Conservation (phyloP, 345 rosid genomes). For the Camelina sativa region DNA sequence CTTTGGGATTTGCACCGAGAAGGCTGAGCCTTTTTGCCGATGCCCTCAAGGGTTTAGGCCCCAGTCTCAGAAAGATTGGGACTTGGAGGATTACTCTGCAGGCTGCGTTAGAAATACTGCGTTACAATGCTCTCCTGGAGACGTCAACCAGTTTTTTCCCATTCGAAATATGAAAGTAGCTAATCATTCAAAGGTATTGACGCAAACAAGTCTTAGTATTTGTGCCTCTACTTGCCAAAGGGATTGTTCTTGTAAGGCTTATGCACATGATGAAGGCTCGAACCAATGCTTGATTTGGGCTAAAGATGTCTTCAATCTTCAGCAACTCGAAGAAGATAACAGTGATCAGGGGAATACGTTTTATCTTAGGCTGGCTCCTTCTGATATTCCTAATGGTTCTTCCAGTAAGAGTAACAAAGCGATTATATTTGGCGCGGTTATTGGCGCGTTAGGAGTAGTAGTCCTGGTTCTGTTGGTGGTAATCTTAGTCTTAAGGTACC, state of each 20-base stretch:
- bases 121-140: slow-evolving; percentile 53
- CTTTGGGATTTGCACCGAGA: slow-evolving; percentile 60
- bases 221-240: slow-evolving; percentile 56
- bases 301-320: slow-evolving; percentile 52
- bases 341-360: slow-evolving; percentile 46
- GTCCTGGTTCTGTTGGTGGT: slow-evolving; percentile 41
- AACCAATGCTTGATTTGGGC: slow-evolving; percentile 60
- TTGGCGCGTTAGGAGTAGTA: slow-evolving; percentile 45
- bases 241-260: slow-evolving; percentile 73
- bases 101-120: slow-evolving; percentile 61
- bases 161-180: slow-evolving; percentile 40
- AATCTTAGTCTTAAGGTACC: slow-evolving; percentile 40
- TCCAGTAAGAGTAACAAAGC: slow-evolving; percentile 43
- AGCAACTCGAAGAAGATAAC: slow-evolving; percentile 47
- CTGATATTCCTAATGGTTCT: slow-evolving; percentile 53
- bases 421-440: slow-evolving; percentile 48
- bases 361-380: slow-evolving; percentile 66
- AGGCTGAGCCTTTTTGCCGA: slow-evolving; percentile 51
- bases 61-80: slow-evolving; percentile 49
- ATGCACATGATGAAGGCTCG: slow-evolving; percentile 48
- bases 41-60: slow-evolving; percentile 63
- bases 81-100: slow-evolving; percentile 54
- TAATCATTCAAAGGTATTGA: slow-evolving; percentile 15
- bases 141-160: slow-evolving; percentile 41
- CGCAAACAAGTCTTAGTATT: slow-evolving; percentile 34